Percentiles rank a stretch among this genome's conserved stretches.
These are phyloP conservation scores for Microdochium bolleyi DNA, from an alignment of 2,329 filamentous ascomycete genomes.

Conservation along the genomic window DNA sequence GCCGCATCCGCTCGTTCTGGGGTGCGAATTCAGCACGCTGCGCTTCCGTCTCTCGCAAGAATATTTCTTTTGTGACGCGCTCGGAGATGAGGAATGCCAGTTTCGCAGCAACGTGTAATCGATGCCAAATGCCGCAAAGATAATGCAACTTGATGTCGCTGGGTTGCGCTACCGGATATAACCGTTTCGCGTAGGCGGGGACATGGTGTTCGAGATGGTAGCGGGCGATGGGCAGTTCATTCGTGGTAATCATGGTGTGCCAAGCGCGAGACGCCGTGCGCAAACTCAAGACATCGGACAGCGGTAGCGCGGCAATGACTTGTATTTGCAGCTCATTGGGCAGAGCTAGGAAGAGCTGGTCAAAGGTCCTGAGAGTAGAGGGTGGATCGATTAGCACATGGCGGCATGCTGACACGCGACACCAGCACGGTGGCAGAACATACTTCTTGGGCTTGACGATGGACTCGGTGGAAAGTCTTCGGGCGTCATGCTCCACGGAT, in stretches of 20 bases:
- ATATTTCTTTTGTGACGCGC: conserved; percentile 59
- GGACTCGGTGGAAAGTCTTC: conserved; percentile 15
- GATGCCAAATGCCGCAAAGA: conserved; percentile 57
- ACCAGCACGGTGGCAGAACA: conserved; percentile 13
- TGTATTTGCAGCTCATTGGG: conserved; percentile 57
- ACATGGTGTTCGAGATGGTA: conserved; percentile 53
- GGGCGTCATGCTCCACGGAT: conserved; percentile 19
- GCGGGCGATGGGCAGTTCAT: conserved; percentile 53
- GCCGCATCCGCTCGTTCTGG: conserved; percentile 56
- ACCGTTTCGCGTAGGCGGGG: conserved; percentile 49
- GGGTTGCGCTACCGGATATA: conserved; percentile 47
- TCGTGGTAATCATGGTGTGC: conserved; percentile 50
- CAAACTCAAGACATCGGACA: conserved; percentile 52
- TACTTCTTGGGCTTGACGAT: conserved; percentile 15
- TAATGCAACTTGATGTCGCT: conserved; percentile 48
- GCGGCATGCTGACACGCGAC: too few relatives aligned
- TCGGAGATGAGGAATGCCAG: conserved; percentile 54
- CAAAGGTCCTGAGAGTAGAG: conserved; percentile 26
- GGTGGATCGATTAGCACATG: neutral
- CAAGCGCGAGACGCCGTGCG: conserved; percentile 50
- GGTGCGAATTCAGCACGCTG: conserved; percentile 50
- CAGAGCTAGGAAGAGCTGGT: conserved; percentile 48
- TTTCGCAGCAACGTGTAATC: conserved; percentile 56
- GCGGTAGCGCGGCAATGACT: conserved; percentile 50
- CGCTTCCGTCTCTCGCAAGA: conserved; percentile 46